Percentiles rank a stretch among this genome's conserved stretches.
phyloP scores from a whole-genome alignment of 1,284 basidiomycete species.

The Kalmanozyma brasiliensis region DNA sequence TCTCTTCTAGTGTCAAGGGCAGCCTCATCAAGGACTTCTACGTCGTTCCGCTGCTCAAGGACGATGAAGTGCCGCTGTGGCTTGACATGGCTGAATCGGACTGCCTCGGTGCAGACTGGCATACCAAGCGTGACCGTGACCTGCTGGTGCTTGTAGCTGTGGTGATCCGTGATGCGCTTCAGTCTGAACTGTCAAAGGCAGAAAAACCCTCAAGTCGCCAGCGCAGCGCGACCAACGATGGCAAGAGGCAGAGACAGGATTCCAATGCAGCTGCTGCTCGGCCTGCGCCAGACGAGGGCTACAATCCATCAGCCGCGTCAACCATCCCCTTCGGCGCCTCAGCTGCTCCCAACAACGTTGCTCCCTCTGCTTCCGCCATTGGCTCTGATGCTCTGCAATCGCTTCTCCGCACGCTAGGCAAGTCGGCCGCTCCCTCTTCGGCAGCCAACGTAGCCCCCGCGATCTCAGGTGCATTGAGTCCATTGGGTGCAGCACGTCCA shows the following conservation, averaged over 20 bases:
- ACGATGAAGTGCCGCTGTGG: constrained; percentile 61
- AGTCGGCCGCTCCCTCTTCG: constrained; percentile 16
- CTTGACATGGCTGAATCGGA: constrained; percentile 51
- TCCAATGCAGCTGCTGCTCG: not conserved
- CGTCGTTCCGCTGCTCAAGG: constrained; percentile 53
- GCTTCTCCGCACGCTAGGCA: constrained; percentile 37
- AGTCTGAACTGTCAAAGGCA: constrained; percentile 23
- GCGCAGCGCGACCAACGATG: constrained; percentile 26
- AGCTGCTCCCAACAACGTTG: not conserved
- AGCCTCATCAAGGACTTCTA: constrained; percentile 66
- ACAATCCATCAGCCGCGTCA: constrained; percentile 29
- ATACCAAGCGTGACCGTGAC: constrained; percentile 41
- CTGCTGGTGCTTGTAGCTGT: constrained; percentile 59
- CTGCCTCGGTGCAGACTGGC: constrained; percentile 38
- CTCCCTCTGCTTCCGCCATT: constrained; percentile 8
- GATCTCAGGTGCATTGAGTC: constrained; percentile 4
- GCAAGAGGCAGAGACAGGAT: constrained; percentile 1
- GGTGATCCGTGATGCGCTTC: constrained; percentile 48
- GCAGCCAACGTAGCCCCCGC: constrained; percentile 2
- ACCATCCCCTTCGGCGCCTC: constrained; percentile 10
- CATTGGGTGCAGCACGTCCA: constrained; percentile 3
- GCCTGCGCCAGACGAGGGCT: constrained; percentile 8
- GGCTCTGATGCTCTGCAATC: constrained; percentile 38
- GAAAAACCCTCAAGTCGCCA: constrained; percentile 13
- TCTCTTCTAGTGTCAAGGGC: constrained; percentile 44